These are phyloP conservation scores for Fragilariopsis cylindrus DNA, from an alignment of 108 stramenopile genomes.

Conservation along the genomic window DNA sequence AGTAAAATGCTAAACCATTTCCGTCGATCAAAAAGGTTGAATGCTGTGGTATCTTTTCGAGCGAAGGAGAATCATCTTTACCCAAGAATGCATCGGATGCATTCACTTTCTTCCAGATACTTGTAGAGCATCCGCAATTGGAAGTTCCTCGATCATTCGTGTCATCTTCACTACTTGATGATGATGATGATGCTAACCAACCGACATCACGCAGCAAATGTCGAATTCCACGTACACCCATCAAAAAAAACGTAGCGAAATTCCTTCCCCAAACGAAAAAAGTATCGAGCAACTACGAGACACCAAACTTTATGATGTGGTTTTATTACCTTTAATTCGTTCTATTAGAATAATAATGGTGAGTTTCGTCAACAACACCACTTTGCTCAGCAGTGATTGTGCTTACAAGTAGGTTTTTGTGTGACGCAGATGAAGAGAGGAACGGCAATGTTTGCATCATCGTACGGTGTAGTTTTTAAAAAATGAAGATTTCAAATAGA, in stretches of 20 bases:
- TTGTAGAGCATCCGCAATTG: not conserved
- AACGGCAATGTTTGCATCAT: not conserved
- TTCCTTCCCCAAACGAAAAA: not conserved
- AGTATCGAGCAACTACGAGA: not conserved
- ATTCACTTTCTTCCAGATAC: conserved; percentile 27
- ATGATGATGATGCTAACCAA: conserved; percentile 15
- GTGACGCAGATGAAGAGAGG: not conserved
- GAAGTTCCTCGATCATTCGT: not conserved
- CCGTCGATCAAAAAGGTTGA: conserved; percentile 64
- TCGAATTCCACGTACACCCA: conserved; percentile 46
- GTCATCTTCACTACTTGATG: not conserved
- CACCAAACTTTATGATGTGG: not conserved
- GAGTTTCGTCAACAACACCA: not conserved
- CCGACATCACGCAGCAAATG: conserved; percentile 30
- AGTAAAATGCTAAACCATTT: conserved; percentile 58
- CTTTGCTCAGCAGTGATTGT: not conserved
- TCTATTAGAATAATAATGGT: not conserved
- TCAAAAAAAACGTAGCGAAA: conserved; percentile 11
- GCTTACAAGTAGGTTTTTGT: not conserved
- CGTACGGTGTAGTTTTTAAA: not conserved
- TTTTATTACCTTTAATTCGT: not conserved
- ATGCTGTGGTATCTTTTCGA: conserved; percentile 27
- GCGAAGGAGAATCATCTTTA: not conserved
- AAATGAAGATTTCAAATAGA: not conserved
- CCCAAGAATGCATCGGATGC: conserved; percentile 22